phyloP scores from a whole-genome alignment of 2,329 filamentous ascomycete genomes.

The Saccharata proteae region DNA sequence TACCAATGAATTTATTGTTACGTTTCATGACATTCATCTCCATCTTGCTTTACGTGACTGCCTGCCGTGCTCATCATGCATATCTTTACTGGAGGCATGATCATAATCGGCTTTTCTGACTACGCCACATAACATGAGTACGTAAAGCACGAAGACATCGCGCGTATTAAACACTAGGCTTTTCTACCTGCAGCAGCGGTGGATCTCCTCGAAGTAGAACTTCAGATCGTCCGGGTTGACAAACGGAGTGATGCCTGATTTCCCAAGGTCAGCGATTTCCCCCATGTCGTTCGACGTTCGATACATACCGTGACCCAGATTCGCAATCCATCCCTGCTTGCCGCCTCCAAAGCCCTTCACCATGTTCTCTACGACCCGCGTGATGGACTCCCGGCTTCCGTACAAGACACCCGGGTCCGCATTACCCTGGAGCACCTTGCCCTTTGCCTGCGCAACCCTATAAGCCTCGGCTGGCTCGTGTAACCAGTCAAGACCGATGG shows the following conservation, averaged over 20 bases:
- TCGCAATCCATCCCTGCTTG: conserved; percentile 92
- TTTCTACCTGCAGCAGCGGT: conserved; percentile 30
- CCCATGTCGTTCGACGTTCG: not conserved
- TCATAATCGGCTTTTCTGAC: no score
- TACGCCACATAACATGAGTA: no score
- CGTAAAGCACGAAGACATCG: no score
- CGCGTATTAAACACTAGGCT: no score
- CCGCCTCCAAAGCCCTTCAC: conserved; percentile 71
- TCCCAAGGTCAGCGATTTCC: no score
- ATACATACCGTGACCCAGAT: conserved; percentile 77
- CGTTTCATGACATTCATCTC: no score
- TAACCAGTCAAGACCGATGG: conserved; percentile 90
- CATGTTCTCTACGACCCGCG: conserved; percentile 71
- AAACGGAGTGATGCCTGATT: conserved; percentile 85
- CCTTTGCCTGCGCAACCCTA: conserved; percentile 56
- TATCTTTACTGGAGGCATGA: no score
- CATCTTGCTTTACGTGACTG: no score
- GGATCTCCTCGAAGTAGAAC: conserved; percentile 89
- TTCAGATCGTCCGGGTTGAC: conserved; percentile 88
- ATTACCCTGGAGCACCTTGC: conserved; percentile 82
- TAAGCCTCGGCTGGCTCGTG: conserved; percentile 79
- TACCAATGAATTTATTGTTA: no score
- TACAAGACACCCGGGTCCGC: conserved; percentile 91
- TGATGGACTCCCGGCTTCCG: conserved; percentile 70
- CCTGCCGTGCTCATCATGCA: no score